Conservation (phyloP, 2,329 filamentous ascomycete species). For the Aspergillus unguis region DNA sequence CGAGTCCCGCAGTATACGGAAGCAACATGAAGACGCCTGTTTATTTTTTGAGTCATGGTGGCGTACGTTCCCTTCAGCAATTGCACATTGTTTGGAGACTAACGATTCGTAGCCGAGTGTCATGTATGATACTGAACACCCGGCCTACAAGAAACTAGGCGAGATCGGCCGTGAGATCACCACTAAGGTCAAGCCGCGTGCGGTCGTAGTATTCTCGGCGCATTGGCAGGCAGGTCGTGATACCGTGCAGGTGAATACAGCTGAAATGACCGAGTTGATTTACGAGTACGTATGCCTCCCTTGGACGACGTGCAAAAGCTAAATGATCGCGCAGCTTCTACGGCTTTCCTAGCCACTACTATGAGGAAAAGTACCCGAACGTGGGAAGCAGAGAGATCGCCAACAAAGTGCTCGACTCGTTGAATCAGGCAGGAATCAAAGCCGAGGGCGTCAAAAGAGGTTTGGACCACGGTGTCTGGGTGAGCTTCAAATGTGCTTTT, state of each 20-base stretch:
- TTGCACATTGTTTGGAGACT: neutral
- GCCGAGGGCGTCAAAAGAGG: slow-evolving; percentile 60
- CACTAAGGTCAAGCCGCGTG: slow-evolving; percentile 64
- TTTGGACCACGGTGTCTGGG: slow-evolving; percentile 73
- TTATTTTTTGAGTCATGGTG: slow-evolving; percentile 53
- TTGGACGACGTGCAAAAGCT: neutral
- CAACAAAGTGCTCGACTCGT: slow-evolving; percentile 53
- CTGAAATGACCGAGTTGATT: slow-evolving; percentile 62
- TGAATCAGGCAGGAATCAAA: slow-evolving; percentile 58
- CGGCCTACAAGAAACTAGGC: slow-evolving; percentile 63
- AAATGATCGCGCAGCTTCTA: slow-evolving; percentile 54
- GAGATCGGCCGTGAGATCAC: slow-evolving; percentile 68
- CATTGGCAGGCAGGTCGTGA: slow-evolving; percentile 65
- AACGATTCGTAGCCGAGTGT: slow-evolving; percentile 51
- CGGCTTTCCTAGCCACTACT: slow-evolving; percentile 67
- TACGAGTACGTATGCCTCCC: slow-evolving; percentile 56
- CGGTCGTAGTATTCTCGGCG: slow-evolving; percentile 71
- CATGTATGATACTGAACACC: slow-evolving; percentile 66
- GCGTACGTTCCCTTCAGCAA: slow-evolving; percentile 28
- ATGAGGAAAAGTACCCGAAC: slow-evolving; percentile 64
- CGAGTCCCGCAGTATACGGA: neutral
- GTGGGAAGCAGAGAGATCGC: slow-evolving; percentile 60
- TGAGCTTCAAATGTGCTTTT: slow-evolving; percentile 63
- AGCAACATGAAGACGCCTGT: slow-evolving; percentile 44
- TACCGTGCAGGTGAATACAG: slow-evolving; percentile 63